Evolutionary conservation across 169 alveolate genomes (phyloP).

Genomic region (Plasmodium adleri): DNA sequence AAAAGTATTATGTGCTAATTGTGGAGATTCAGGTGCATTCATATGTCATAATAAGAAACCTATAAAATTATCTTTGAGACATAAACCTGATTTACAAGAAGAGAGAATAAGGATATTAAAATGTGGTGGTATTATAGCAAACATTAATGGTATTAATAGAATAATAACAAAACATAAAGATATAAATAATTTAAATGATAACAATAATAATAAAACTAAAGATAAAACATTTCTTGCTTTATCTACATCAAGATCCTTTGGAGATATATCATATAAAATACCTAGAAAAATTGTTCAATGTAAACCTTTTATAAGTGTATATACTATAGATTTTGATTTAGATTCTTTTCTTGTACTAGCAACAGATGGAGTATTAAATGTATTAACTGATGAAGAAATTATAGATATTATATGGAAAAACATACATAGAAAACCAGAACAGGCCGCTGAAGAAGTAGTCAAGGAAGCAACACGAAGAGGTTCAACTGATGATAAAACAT

Average conservation of each 20-base stretch:
- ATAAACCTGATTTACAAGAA: constrained; percentile 83
- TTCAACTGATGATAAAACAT: constrained; percentile 85
- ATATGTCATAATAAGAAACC: constrained; percentile 80
- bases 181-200: constrained; percentile 1
- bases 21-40: constrained; percentile 86
- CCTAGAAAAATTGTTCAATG: constrained; percentile 81
- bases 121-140: constrained; percentile 83
- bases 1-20: constrained; percentile 82
- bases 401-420: constrained; percentile 81
- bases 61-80: constrained; percentile 78
- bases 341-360: constrained; percentile 82
- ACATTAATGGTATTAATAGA: constrained; percentile 81
- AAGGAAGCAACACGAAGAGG: constrained; percentile 78
- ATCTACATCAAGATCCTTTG: constrained; percentile 84
- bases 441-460: constrained; percentile 85
- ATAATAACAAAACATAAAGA: constrained; percentile 62
- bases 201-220: neutral
- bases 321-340: constrained; percentile 82
- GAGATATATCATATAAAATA: constrained; percentile 79
- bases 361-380: constrained; percentile 71
- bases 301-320: constrained; percentile 81
- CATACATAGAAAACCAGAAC: constrained; percentile 63
- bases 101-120: constrained; percentile 80
- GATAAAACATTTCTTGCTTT: constrained; percentile 74
- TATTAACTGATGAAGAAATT: constrained; percentile 79